These are phyloP conservation scores for Theileria parva DNA, from an alignment of 169 alveolate genomes.

Conservation along the genomic window DNA sequence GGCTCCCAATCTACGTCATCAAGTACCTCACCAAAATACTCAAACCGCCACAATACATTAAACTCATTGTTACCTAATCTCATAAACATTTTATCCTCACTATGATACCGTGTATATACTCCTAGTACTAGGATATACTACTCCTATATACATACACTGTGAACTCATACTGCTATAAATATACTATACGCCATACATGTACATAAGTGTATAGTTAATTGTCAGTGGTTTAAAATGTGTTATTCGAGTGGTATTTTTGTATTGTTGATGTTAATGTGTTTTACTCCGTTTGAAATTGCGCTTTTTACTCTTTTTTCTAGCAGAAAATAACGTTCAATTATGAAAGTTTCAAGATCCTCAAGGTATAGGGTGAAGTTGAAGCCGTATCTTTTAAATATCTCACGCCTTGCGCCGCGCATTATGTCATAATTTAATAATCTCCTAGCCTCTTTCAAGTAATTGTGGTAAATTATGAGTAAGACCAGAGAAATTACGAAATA, in stretches of 20 bases:
- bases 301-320: background rate
- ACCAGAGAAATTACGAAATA: background rate
- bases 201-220: no score
- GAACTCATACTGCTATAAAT: background rate
- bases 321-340: background rate
- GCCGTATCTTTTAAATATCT: background rate
- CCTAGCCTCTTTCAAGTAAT: background rate
- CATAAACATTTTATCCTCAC: background rate
- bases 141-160: background rate
- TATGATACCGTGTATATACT: background rate
- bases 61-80: constrained; percentile 64
- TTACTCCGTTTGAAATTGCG: background rate
- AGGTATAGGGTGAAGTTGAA: background rate
- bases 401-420: background rate
- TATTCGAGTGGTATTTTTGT: background rate
- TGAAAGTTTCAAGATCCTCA: background rate
- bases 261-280: background rate
- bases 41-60: constrained; percentile 86
- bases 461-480: no score
- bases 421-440: background rate
- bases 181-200: no score
- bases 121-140: background rate
- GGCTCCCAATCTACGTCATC: constrained; percentile 89
- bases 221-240: no score
- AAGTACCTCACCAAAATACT: constrained; percentile 79